Evolutionary conservation across 257 asterid species (phyloP).

Genomic region (Capsicum chinense): DNA sequence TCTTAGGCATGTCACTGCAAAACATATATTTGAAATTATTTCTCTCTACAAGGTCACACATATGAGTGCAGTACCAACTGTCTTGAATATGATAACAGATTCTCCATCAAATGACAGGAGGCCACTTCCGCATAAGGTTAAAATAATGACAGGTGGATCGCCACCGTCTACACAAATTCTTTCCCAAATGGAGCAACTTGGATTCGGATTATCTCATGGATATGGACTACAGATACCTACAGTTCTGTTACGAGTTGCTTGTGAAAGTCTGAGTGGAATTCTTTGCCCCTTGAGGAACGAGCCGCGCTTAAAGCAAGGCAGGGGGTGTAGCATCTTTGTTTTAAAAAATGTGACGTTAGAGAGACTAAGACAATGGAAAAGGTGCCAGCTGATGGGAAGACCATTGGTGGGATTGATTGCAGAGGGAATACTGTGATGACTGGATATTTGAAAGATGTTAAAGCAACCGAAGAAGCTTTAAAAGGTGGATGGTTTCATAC

Average conservation of each 20-base stretch:
- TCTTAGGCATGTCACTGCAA: constrained; percentile 32
- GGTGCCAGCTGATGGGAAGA: constrained; percentile 44
- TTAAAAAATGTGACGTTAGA: constrained; percentile 42
- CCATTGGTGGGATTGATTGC: constrained; percentile 39
- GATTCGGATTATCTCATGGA: constrained; percentile 39
- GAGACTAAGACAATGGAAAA: constrained; percentile 34
- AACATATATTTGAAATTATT: constrained; percentile 40
- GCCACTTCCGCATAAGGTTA: constrained; percentile 40
- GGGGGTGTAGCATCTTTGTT: constrained; percentile 37
- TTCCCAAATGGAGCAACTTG: constrained; percentile 41
- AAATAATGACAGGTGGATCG: constrained; percentile 41
- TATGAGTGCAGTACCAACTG: constrained; percentile 46
- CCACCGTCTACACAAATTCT: constrained; percentile 42
- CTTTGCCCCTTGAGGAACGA: constrained; percentile 32
- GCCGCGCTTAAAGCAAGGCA: constrained; percentile 39
- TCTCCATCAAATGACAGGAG: constrained; percentile 28
- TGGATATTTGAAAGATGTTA: not conserved
- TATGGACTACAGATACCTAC: constrained; percentile 48
- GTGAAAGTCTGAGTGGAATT: constrained; percentile 49
- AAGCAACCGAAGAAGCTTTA: not conserved
- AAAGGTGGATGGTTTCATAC: not conserved
- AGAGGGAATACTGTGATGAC: constrained; percentile 43
- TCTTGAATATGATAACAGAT: constrained; percentile 41
- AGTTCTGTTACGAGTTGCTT: constrained; percentile 39
- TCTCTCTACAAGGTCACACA: constrained; percentile 40